Base-by-base conservation (phyloP, 306 rosid genomes). In the Pachyrhizus erosus region DNA sequence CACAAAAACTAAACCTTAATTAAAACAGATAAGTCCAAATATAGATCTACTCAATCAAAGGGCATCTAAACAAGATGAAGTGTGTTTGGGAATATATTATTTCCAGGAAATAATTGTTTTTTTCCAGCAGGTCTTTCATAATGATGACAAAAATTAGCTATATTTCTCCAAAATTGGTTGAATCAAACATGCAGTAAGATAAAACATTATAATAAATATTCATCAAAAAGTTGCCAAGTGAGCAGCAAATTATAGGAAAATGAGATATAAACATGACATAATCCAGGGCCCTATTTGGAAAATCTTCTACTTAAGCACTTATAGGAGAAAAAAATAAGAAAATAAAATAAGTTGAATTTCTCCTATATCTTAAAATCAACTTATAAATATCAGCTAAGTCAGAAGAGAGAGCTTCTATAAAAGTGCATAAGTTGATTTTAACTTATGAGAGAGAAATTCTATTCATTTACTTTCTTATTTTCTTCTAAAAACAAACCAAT, bases 1-100 rank as follows among this genome's bases (percentile, higher is more conserved):
- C 45, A 43, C 79, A 70, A 80, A 34, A 52, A 70, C 27, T 58
- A 75, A 86, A 68, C n/a, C 34, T 61, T 76, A 65, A 55, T 37
- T 85, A 29, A 73, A 71, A 46, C 64, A 42, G 64, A 80, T 51
- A 62, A 79, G 29, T 31, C 75, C 15, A 77, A 77, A 55, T 61
- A 64, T 68, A 61, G 42, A 80, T 66, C 20, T 49, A 75, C 45
- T 39, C 66, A 72, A 79, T 52, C 42, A 77, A 68, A 82, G 55
- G 54, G 64, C 55, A 76, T 43, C 20, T 4, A 74, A 60, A 40
- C 21, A 29, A 61, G 64, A 54, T 61, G 20, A 34, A 21, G 31
- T 42, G 49, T 67, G 73, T 67, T 37, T 3, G 29, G 49, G 1
- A 34, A 37, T 67, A 18, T n/a, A 18, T 9, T 34, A 39, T 37